Evolutionary conservation across 306 rosid species (phyloP).

Genomic region (Geum urbanum): DNA sequence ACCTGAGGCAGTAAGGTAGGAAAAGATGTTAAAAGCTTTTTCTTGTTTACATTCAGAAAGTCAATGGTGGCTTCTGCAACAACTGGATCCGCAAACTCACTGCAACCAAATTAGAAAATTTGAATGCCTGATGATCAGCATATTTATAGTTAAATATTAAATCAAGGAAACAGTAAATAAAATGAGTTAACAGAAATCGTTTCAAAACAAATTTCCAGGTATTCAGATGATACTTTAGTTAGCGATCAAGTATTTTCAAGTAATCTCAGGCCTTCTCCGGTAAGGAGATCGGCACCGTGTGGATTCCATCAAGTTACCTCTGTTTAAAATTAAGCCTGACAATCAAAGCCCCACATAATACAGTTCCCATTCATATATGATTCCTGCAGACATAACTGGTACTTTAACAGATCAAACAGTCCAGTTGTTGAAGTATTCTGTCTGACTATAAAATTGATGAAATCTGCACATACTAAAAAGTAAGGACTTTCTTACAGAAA

Average conservation of each 20-base stretch:
- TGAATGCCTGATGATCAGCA: constrained; percentile 12
- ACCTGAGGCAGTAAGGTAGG: constrained; percentile 92
- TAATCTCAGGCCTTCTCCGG: too few species aligned
- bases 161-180: neutral
- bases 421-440: too few species aligned
- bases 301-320: too few species aligned
- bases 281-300: too few species aligned
- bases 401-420: too few species aligned
- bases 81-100: constrained; percentile 91
- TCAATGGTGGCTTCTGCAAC: constrained; percentile 82
- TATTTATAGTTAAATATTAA: neutral
- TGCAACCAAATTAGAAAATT: constrained; percentile 40
- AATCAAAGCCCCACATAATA: too few species aligned
- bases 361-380: too few species aligned
- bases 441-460: too few species aligned
- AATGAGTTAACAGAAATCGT: neutral
- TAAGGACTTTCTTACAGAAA: too few species aligned
- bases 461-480: too few species aligned
- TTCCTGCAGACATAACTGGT: too few species aligned
- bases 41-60: constrained; percentile 65
- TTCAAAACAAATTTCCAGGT: neutral
- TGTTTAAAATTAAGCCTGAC: too few species aligned
- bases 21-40: constrained; percentile 62
- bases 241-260: neutral
- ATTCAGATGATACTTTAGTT: neutral